Percentiles rank a stretch among this genome's conserved stretches.
Evolutionary conservation across 805 yeast genomes (phyloP).

Genomic region (Cyberlindnera euphorbiiphila): DNA sequence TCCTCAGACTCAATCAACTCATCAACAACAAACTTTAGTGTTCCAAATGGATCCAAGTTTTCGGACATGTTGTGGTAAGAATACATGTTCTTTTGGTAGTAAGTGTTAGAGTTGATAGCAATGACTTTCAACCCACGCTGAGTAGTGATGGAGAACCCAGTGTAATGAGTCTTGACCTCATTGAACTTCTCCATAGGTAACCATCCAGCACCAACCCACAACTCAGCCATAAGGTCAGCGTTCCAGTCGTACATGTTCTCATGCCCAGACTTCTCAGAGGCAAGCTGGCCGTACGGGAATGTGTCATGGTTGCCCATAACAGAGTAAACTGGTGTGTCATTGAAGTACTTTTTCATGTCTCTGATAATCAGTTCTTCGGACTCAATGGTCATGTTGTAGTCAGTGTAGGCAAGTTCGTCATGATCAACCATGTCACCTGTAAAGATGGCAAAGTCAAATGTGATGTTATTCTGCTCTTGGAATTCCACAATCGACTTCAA

Average conservation of each 20-base stretch:
- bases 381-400: conserved; percentile 41
- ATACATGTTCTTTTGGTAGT: conserved; percentile 61
- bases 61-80: conserved; percentile 47
- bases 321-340: conserved; percentile 54
- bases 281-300: conserved; percentile 66
- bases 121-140: conserved; percentile 55
- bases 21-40: conserved; percentile 53
- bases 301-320: conserved; percentile 71
- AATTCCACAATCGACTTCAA: conserved; percentile 40
- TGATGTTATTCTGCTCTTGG: conserved; percentile 30
- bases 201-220: conserved; percentile 49
- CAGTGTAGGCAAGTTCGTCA: conserved; percentile 46
- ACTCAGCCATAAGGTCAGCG: conserved; percentile 42
- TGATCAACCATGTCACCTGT: conserved; percentile 78
- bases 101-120: conserved; percentile 62
- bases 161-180: conserved; percentile 43
- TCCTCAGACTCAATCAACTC: conserved; percentile 60
- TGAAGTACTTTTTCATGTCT: conserved; percentile 47
- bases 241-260: conserved; percentile 43
- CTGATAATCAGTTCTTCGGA: conserved; percentile 52
- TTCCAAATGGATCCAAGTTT: conserved; percentile 57
- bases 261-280: conserved; percentile 46
- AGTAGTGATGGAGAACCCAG: conserved; percentile 58
- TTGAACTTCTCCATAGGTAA: conserved; percentile 16
- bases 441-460: conserved; percentile 60